Evolutionary conservation across 2,329 filamentous ascomycete genomes (phyloP).

Genomic region (Beauveria asiatica): DNA sequence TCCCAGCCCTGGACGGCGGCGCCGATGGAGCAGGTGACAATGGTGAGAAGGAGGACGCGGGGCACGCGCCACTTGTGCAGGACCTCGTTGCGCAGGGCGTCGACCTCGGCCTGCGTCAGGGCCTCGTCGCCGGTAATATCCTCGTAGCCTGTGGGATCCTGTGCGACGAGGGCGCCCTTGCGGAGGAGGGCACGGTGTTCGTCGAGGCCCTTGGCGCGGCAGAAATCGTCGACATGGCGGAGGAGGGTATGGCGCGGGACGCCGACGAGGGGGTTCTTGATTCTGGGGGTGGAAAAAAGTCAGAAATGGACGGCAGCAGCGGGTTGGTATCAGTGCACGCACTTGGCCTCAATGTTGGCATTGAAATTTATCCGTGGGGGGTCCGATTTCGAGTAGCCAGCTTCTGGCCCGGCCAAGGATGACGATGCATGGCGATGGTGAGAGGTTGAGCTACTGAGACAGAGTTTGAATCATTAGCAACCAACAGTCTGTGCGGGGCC

Average conservation of each 20-base stretch:
- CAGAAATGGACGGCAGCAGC: neutral
- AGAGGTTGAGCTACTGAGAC: conserved; percentile 15
- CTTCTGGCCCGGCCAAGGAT: conserved; percentile 30
- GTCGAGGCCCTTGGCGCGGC: conserved; percentile 46
- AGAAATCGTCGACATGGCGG: conserved; percentile 52
- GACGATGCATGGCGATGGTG: conserved; percentile 19
- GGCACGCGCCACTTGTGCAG: conserved; percentile 62
- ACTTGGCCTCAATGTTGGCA: conserved; percentile 39
- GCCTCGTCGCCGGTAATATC: conserved; percentile 47
- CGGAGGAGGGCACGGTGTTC: conserved; percentile 51
- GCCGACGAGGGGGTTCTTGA: conserved; percentile 42
- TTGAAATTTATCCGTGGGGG: conserved; percentile 33
- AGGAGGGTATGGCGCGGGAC: conserved; percentile 43
- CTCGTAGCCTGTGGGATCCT: conserved; percentile 56
- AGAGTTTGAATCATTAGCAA: conserved; percentile 15
- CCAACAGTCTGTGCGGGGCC: neutral
- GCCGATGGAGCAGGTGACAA: conserved; percentile 58
- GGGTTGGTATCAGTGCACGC: conserved; percentile 13
- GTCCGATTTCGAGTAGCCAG: conserved; percentile 24
- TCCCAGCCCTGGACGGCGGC: conserved; percentile 66
- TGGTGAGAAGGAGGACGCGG: conserved; percentile 54
- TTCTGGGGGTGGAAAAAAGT: conserved; percentile 19
- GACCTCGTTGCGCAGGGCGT: conserved; percentile 51
- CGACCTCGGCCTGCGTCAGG: conserved; percentile 51
- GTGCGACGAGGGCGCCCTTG: conserved; percentile 66